Base-by-base conservation (phyloP, 1,139 yeast genomes). In the Kodamaea derodonti region DNA sequence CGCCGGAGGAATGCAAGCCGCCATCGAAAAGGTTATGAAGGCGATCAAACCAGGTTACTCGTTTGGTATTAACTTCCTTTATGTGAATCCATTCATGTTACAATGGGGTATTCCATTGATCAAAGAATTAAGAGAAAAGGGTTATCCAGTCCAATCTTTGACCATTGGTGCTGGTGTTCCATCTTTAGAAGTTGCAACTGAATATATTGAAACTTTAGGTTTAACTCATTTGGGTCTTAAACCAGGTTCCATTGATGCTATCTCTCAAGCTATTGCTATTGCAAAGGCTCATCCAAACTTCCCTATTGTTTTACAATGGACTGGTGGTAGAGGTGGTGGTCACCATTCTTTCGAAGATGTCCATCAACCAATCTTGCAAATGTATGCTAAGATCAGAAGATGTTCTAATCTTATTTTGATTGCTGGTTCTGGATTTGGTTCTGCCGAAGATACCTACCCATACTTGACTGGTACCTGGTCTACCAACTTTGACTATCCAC, bases 281-380 rank as follows among this genome's bases (percentile, higher is more conserved):
- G 98, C 99, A 34, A 88, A 86, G 60, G 90, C 95, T 35, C 95
- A 90, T 66, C 98, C 98, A 49, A 69, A 61, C 42, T 92, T 94
- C 88, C 98, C 98, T 47, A 86, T 92, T 54, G 90, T 92, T 39
- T 72, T 92, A 52, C 98, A 92, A 74, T 92, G 99, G 99, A 92
- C 99, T 45, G 98, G 97, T 76, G 99, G 99, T 62, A 90, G 99
- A 78, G 99, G 97, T 70, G 99, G 99, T 76, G 99, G 99, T 57
- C 99, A 92, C 63, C 99, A 92, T 66, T 90, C 97, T 38, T 92
- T 81, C 58, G 99, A 92, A 73, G 98, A 92, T 68, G 88, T 90
- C 94, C 98, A 92, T 63, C 92, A 90, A 56, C 98, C 98, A 51
- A 78, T 92, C 51, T 69, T 92, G 56, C 96, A 87, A 63, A 92